Conservation (phyloP, 495 filamentous ascomycete species). For the Astrocystis sublimbata region DNA sequence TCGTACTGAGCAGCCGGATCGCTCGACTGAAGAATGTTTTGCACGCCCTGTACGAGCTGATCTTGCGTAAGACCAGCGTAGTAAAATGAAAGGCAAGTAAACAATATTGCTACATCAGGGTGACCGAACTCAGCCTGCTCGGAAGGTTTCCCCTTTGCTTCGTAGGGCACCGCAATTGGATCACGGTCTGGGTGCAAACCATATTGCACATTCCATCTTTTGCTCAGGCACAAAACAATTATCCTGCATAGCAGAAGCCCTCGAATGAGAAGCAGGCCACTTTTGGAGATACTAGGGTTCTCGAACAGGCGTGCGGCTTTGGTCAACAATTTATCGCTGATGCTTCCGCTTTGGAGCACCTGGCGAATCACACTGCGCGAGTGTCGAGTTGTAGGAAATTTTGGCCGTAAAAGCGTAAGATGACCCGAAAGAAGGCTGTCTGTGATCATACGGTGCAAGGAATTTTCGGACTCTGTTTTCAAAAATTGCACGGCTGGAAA, state of each 20-base stretch:
- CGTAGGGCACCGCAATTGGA: constrained; percentile 51
- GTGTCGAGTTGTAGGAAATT: constrained; percentile 12
- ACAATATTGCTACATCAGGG: constrained; percentile 56
- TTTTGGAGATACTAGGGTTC: constrained; percentile 31
- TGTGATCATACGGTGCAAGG: constrained; percentile 33
- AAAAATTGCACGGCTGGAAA: constrained; percentile 47
- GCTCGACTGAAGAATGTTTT: constrained; percentile 50
- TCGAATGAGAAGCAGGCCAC: constrained; percentile 43
- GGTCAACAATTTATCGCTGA: constrained; percentile 15
- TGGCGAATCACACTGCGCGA: constrained; percentile 28
- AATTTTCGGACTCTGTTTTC: constrained; percentile 37
- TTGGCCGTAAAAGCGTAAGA: constrained; percentile 30
- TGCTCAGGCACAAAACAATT: constrained; percentile 40
- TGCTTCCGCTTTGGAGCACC: constrained; percentile 31
- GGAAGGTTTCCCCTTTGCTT: constrained; percentile 55
- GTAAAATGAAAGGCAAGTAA: constrained; percentile 56
- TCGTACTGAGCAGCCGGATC: constrained; percentile 54
- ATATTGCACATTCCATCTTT: constrained; percentile 50
- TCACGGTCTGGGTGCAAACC: constrained; percentile 43
- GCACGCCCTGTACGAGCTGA: constrained; percentile 44
- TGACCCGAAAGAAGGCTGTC: constrained; percentile 31
- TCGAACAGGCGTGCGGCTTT: constrained; percentile 30
- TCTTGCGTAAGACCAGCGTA: constrained; percentile 44
- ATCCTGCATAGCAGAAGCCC: constrained; percentile 42
- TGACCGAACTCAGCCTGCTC: constrained; percentile 55